Percentiles rank a stretch among this genome's conserved stretches.
These are phyloP conservation scores for Mucor mucedo DNA, from an alignment of 371 early-diverging fungal genomes.

Conservation along the genomic window DNA sequence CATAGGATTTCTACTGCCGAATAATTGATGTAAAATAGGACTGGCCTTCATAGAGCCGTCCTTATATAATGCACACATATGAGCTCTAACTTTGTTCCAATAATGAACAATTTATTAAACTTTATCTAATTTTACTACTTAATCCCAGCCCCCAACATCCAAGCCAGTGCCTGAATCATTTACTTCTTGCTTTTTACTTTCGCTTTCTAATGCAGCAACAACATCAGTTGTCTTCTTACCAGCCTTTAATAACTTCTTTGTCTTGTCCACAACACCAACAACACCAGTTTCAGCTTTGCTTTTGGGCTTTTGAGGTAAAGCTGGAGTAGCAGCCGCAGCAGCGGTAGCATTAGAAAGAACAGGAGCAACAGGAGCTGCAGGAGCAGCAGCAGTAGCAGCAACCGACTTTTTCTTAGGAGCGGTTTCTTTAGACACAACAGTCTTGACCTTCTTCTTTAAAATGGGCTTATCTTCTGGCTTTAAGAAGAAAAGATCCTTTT, in stretches of 20 bases:
- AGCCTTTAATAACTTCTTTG: conserved; percentile 30
- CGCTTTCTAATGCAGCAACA: conserved; percentile 36
- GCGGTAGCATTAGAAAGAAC: not conserved
- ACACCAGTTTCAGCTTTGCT: conserved; percentile 59
- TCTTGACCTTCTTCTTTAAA: conserved; percentile 6
- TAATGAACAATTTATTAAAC: too few species aligned
- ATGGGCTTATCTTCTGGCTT: conserved; percentile 19
- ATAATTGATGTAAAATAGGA: too few species aligned
- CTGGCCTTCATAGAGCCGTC: too few species aligned
- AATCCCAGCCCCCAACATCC: conserved; percentile 60
- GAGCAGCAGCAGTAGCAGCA: not conserved
- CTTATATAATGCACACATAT: too few species aligned
- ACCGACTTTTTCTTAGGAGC: conserved; percentile 2
- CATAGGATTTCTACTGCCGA: too few species aligned
- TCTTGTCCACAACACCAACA: conserved; percentile 60
- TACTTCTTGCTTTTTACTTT: conserved; percentile 22
- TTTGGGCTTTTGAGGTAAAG: conserved; percentile 11
- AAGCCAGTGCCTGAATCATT: conserved; percentile 41
- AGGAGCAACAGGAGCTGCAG: conserved; percentile 3
- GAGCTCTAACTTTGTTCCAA: too few species aligned
- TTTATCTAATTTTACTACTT: not conserved
- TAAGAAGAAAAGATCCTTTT: conserved; percentile 18
- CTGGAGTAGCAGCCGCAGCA: conserved; percentile 1
- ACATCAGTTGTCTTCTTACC: conserved; percentile 29
- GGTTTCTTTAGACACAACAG: conserved; percentile 5